Percentiles rank a stretch among this genome's conserved stretches.
Evolutionary conservation across 441 rosid genomes (phyloP).

Genomic region (Metrosideros polymorpha): DNA sequence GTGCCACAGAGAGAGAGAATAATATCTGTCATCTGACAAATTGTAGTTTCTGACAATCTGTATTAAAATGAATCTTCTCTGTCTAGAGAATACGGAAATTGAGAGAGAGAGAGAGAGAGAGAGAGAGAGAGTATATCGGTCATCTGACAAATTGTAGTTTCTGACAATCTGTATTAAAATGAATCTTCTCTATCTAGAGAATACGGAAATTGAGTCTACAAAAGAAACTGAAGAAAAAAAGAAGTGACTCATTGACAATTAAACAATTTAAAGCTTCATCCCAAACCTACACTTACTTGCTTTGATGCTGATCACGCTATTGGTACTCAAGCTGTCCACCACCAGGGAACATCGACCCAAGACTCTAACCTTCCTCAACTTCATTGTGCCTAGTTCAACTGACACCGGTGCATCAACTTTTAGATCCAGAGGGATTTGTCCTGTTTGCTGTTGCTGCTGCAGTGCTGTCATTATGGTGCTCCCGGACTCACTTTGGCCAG

Average conservation of each 20-base stretch:
- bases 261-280: constrained; percentile 29
- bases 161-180: background rate
- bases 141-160: background rate
- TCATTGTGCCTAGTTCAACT: constrained; percentile 35
- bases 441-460: constrained; percentile 55
- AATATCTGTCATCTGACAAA: background rate
- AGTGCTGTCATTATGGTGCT: constrained; percentile 41
- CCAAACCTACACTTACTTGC: constrained; percentile 43
- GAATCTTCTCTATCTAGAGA: background rate
- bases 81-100: background rate
- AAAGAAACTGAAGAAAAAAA: background rate
- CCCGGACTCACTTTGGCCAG: constrained; percentile 35
- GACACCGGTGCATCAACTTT: constrained; percentile 43
- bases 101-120: too few relatives aligned
- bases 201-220: background rate
- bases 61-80: background rate
- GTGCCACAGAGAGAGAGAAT: background rate
- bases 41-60: background rate
- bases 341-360: constrained; percentile 45
- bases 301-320: constrained; percentile 40
- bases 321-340: constrained; percentile 48
- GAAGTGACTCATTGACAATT: background rate
- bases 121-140: background rate
- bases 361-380: constrained; percentile 37
- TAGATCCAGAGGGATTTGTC: constrained; percentile 52